phyloP scores from a whole-genome alignment of 2,329 filamentous ascomycete species.

The Dryadomyces sulphureus region DNA sequence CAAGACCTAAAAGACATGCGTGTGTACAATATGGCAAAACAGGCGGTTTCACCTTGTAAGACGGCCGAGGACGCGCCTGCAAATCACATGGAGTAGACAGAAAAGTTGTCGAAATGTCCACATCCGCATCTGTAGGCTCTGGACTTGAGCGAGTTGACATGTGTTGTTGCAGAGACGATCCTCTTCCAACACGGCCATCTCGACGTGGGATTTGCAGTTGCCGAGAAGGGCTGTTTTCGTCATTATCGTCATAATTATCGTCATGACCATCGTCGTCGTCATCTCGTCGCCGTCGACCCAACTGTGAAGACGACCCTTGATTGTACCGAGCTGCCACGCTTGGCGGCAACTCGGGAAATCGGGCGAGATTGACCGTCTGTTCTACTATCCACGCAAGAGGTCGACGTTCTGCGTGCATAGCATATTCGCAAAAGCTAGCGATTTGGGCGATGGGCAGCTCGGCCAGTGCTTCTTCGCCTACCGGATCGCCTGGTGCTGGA shows the following conservation, averaged over 20 bases:
- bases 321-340: conserved; percentile 1
- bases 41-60: conserved; percentile 1
- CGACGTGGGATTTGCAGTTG: too few species aligned
- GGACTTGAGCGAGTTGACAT: conserved; percentile 1
- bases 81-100: conserved; percentile 5
- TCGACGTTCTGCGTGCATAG: conserved; percentile 4
- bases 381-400: conserved; percentile 3
- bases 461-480: conserved; percentile 3
- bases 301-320: background rate
- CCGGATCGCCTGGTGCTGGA: conserved; percentile 1
- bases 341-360: conserved; percentile 5
- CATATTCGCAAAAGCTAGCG: conserved; percentile 5
- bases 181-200: conserved; percentile 1
- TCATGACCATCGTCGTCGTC: background rate
- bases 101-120: conserved; percentile 5
- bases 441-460: conserved; percentile 3
- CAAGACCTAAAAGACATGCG: conserved; percentile 6
- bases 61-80: conserved; percentile 3
- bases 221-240: background rate
- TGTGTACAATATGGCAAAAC: conserved; percentile 7
- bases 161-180: conserved; percentile 3
- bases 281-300: conserved; percentile 1
- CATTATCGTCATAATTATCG: background rate
- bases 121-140: background rate
- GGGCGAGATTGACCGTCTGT: conserved; percentile 1